phyloP scores from a whole-genome alignment of 371 early-diverging fungal species.

The Smittium culicis region DNA sequence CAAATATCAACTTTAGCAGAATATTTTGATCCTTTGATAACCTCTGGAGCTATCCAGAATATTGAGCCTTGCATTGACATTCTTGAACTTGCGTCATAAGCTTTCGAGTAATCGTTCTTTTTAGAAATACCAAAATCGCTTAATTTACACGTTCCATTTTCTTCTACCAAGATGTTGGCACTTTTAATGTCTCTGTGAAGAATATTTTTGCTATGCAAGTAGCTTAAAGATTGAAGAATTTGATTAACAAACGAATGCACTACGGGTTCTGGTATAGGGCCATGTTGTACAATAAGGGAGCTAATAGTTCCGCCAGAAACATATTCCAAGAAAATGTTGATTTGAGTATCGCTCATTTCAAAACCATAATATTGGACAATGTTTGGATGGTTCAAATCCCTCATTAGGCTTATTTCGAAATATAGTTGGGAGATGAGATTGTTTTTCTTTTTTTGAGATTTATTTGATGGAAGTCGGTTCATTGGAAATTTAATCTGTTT shows the following conservation, averaged over 20 bases:
- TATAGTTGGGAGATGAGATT: conserved; percentile 38
- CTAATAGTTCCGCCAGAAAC: conserved; percentile 71
- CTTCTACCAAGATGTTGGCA: conserved; percentile 77
- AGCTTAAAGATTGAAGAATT: conserved; percentile 68
- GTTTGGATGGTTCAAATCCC: conserved; percentile 65
- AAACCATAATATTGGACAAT: conserved; percentile 70
- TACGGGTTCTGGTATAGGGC: conserved; percentile 55
- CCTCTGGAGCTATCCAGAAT: conserved; percentile 92
- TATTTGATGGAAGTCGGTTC: not conserved
- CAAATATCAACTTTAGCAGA: conserved; percentile 65
- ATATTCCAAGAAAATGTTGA: conserved; percentile 87
- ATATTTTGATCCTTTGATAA: conserved; percentile 61
- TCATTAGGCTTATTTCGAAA: conserved; percentile 70
- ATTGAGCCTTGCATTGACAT: conserved; percentile 54
- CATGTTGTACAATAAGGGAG: conserved; percentile 49
- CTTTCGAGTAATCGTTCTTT: conserved; percentile 29
- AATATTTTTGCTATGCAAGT: conserved; percentile 79
- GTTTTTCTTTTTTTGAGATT: conserved; percentile 11
- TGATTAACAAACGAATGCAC: conserved; percentile 74
- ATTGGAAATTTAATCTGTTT: conserved; percentile 72
- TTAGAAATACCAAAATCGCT: conserved; percentile 95
- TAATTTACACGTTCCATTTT: conserved; percentile 81
- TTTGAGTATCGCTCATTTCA: conserved; percentile 41
- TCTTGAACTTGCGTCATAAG: conserved; percentile 36
- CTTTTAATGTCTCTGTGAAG: conserved; percentile 94